A percentile compares a stretch with the other conserved stretches of the same genome.
phyloP scores from a whole-genome alignment of 2,329 filamentous ascomycete species.

The Fusarium albosuccineum region DNA sequence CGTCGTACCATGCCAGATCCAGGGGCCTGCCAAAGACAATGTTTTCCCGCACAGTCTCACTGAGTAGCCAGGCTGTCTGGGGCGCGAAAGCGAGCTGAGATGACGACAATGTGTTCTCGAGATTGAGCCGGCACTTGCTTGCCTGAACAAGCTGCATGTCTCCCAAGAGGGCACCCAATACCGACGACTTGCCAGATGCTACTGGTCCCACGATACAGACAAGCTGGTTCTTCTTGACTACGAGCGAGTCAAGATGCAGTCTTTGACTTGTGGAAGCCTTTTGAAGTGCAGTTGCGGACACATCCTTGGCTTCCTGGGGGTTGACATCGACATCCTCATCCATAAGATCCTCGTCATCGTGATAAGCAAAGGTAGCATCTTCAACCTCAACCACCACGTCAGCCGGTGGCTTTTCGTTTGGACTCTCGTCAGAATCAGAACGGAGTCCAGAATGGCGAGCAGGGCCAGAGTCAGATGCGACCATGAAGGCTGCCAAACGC shows the following conservation, averaged over 20 bases:
- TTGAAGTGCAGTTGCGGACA: not conserved
- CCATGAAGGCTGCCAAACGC: constrained; percentile 11
- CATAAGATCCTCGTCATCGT: constrained; percentile 18
- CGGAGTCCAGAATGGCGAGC: not conserved
- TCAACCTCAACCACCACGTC: constrained; percentile 7
- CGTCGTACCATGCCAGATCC: constrained; percentile 19
- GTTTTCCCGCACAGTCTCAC: constrained; percentile 26
- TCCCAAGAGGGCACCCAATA: constrained; percentile 14
- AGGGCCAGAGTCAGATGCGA: constrained; percentile 11
- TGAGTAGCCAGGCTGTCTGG: constrained; percentile 25
- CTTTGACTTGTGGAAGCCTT: not conserved
- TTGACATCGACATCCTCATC: not conserved
- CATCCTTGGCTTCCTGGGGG: not conserved
- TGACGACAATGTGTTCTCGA: not conserved
- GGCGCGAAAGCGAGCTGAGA: constrained; percentile 24
- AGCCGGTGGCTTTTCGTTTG: not conserved
- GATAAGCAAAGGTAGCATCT: constrained; percentile 19
- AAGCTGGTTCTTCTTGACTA: constrained; percentile 9
- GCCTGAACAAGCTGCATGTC: constrained; percentile 26
- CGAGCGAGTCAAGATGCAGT: constrained; percentile 3
- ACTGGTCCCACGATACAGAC: constrained; percentile 25
- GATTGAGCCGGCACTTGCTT: not conserved
- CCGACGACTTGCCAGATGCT: constrained; percentile 25
- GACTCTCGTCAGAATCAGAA: not conserved
- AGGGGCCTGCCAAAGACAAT: constrained; percentile 22